Evolutionary conservation across 306 rosid genomes (phyloP).

Genomic region (Cucumis cinereus): DNA sequence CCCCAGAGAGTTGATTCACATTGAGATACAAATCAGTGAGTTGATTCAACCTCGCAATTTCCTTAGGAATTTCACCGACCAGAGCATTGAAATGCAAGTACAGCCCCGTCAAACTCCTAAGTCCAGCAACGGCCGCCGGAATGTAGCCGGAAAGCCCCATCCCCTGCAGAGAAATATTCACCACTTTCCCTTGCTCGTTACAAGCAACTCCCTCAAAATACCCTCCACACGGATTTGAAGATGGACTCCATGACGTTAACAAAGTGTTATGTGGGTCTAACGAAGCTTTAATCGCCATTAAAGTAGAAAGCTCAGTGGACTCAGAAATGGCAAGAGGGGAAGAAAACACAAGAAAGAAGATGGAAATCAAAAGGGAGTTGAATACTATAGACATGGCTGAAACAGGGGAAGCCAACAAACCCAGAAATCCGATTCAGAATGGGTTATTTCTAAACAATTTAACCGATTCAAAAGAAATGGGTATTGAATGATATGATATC

Average conservation of each 20-base stretch:
- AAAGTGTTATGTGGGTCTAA: constrained; percentile 61
- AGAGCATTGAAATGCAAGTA: constrained; percentile 72
- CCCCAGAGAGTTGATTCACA: constrained; percentile 64
- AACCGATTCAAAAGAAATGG: not conserved
- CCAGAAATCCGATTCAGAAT: too few species aligned
- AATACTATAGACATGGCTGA: not conserved
- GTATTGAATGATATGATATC: not conserved
- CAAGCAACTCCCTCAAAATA: constrained; percentile 65
- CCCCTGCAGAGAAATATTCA: constrained; percentile 75
- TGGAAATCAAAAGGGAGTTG: not conserved
- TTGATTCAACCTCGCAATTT: constrained; percentile 52
- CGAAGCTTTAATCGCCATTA: constrained; percentile 62
- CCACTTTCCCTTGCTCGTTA: constrained; percentile 64
- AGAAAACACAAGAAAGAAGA: not conserved
- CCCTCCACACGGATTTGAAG: constrained; percentile 69
- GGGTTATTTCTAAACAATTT: not conserved
- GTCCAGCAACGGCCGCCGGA: constrained; percentile 61
- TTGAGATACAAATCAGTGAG: constrained; percentile 78
- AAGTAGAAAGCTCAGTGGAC: constrained; percentile 6
- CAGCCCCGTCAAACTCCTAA: constrained; percentile 67
- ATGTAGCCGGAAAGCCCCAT: constrained; percentile 74
- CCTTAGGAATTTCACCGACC: constrained; percentile 72
- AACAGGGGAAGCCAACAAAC: not conserved
- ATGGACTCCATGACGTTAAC: constrained; percentile 56
- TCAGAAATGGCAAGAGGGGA: not conserved